Evolutionary conservation across 371 early-diverging fungal species (phyloP), one percentile per base, ranked within the genome.

Genomic region (Blyttiomyces sp.): DNA sequence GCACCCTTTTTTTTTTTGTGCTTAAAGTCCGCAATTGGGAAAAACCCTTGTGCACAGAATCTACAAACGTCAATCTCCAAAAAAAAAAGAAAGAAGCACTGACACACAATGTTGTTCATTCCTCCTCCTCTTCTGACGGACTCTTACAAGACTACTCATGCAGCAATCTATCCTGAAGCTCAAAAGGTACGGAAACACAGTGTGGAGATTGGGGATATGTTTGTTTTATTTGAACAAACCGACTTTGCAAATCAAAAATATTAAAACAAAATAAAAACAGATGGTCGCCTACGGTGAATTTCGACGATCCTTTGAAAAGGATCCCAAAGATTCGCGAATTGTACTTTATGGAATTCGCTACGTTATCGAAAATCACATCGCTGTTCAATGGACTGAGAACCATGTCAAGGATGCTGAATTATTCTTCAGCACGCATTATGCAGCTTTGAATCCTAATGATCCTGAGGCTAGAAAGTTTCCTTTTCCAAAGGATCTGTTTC

Each of bases 251-350:
- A n/a, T n/a, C n/a, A n/a, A n/a, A n/a, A n/a, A n/a, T n/a, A n/a
- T n/a, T n/a, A n/a, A n/a, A n/a, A n/a, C n/a, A n/a, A n/a, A n/a
- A n/a, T 39, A 13, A 39, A 11, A 7, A 34, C 57, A 82, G 75
- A 84, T 85, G 84, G 82, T 84, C 11, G 92, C 92, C 27, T 92
- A 92, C 57, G 87, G 83, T 26, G 90, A 90, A 68, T 90, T 89
- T 70, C 86, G 92, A 5, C 55, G 69, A 16, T 63, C 79, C 7
- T 88, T 69, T 66, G 74, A 88, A 50, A 76, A 81, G 35, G 88
- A 88, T 66, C 33, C 63, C 0, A 53, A 67, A 17, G 92, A 92
- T 70, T 64, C 69, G 27, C 87, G 92, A 46, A 77, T 90, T 26
- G 82, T 90, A 50, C 85, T 86, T 52, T 90, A 86, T 70, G 92